phyloP scores from a whole-genome alignment of 192 early-diverging fungal species.

The Backusella tarrabulga region DNA sequence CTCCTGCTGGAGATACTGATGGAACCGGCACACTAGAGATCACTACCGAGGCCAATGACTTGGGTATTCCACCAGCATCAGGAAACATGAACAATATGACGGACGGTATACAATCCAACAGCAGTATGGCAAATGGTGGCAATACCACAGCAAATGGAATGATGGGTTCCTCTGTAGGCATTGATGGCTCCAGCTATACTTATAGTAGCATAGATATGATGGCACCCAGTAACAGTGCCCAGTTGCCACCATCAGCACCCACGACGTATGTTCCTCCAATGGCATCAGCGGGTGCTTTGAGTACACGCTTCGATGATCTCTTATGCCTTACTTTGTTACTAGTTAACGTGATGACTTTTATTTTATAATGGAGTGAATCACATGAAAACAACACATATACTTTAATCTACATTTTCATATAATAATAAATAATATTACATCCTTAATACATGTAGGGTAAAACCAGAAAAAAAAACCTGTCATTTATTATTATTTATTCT shows the following conservation, averaged over 20 bases:
- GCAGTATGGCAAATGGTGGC: background rate
- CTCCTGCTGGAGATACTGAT: background rate
- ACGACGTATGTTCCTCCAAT: background rate
- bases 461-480: background rate
- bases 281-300: background rate
- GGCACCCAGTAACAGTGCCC: background rate
- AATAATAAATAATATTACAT: background rate
- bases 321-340: background rate
- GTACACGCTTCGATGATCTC: background rate
- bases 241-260: background rate
- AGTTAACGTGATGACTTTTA: background rate
- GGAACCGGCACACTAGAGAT: background rate
- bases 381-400: background rate
- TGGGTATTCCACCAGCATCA: background rate
- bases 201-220: background rate
- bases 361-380: no score
- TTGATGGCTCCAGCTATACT: background rate
- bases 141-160: background rate
- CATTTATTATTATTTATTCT: background rate
- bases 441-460: background rate
- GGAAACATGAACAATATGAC: background rate
- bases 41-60: background rate
- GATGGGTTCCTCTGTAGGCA: background rate
- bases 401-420: background rate
- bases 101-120: background rate